Conservation (phyloP, 257 asterid species). For the Eucommia ulmoides region DNA sequence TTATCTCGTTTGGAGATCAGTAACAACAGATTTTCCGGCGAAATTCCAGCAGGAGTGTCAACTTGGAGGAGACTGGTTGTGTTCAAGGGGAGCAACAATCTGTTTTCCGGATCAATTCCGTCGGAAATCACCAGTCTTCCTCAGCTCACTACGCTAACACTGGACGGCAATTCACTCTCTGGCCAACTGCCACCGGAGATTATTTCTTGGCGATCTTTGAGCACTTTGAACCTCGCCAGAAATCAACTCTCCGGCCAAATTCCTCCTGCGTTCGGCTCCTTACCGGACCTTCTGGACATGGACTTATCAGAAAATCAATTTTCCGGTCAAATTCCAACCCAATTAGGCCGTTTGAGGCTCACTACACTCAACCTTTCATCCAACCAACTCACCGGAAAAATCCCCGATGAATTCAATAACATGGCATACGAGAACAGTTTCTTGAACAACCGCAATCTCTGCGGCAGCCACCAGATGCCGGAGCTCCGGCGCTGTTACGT, state of each 20-base stretch:
- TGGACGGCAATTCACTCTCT: constrained; percentile 63
- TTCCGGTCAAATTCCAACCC: constrained; percentile 57
- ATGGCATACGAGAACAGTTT: constrained; percentile 59
- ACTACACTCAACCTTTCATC: constrained; percentile 58
- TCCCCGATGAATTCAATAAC: constrained; percentile 57
- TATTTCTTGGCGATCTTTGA: constrained; percentile 58
- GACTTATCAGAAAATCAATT: constrained; percentile 55
- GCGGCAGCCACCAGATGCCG: constrained; percentile 27
- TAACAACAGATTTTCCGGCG: constrained; percentile 55
- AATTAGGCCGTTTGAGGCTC: constrained; percentile 40
- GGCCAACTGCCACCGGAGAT: constrained; percentile 52
- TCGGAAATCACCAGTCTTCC: constrained; percentile 43
- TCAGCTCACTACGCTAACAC: constrained; percentile 28
- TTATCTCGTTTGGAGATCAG: constrained; percentile 54
- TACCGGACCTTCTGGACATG: constrained; percentile 51
- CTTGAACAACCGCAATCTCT: constrained; percentile 47
- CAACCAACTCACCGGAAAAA: constrained; percentile 45
- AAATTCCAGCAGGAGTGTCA: constrained; percentile 37
- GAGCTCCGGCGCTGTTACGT: constrained; percentile 31
- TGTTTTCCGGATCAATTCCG: constrained; percentile 51
- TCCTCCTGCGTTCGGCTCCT: constrained; percentile 32
- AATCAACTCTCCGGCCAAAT: constrained; percentile 54
- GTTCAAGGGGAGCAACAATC: constrained; percentile 54
- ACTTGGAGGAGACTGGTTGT: constrained; percentile 51
- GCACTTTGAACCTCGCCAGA: constrained; percentile 34